A percentile compares a stretch with the other conserved stretches of the same genome.
phyloP scores from a whole-genome alignment of 169 alveolate genomes.

The Plasmodium yoelii region DNA sequence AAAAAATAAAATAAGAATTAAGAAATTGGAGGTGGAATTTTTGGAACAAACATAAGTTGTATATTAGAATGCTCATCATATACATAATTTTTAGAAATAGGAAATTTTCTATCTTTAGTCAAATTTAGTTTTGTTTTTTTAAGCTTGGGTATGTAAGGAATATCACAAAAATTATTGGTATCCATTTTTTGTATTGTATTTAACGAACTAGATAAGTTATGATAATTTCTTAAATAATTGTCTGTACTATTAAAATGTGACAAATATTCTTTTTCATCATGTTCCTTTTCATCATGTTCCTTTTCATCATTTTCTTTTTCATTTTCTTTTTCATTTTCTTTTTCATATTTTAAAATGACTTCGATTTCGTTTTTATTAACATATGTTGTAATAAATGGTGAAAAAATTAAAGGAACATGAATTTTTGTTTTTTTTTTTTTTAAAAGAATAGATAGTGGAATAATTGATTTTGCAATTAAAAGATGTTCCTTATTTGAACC shows the following conservation, averaged over 20 bases:
- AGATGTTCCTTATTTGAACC: neutral
- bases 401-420: constrained; percentile 13
- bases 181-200: no score
- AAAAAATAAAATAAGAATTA: constrained; percentile 20
- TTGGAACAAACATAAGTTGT: constrained; percentile 43
- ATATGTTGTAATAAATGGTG: constrained; percentile 33
- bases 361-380: constrained; percentile 32
- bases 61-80: constrained; percentile 17
- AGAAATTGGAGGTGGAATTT: constrained; percentile 69
- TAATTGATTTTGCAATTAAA: constrained; percentile 39
- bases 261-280: neutral
- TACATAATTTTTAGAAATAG: no score
- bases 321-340: neutral
- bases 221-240: no score
- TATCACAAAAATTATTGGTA: no score
- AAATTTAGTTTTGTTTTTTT: no score
- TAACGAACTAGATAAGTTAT: no score
- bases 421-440: constrained; percentile 33
- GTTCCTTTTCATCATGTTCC: no score
- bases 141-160: no score
- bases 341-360: constrained; percentile 40
- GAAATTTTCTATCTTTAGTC: no score
- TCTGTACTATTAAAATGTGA: no score
- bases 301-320: neutral
- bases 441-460: constrained; percentile 41